A percentile compares a stretch with the other conserved stretches of the same genome.
Evolutionary conservation across 306 rosid genomes (phyloP).

Genomic region (Macrotyloma uniflorum): DNA sequence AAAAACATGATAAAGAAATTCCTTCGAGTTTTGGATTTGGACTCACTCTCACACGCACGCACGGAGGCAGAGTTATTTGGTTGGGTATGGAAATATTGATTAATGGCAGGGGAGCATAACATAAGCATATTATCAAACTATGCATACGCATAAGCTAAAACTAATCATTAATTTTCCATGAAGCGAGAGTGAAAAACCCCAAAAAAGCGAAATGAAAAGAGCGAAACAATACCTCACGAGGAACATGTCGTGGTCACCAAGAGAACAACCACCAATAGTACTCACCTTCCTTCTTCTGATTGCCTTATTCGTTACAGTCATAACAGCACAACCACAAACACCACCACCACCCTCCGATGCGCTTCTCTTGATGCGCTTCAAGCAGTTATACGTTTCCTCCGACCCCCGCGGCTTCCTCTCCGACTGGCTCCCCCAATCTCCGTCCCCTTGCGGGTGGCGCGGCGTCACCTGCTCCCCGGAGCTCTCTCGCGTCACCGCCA

Average conservation of each 20-base stretch:
- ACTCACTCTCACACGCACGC: neutral
- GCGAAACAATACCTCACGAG: slow-evolving; percentile 5
- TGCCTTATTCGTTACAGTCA: slow-evolving; percentile 11
- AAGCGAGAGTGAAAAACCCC: neutral
- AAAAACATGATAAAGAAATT: neutral
- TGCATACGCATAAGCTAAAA: no score
- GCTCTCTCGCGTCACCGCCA: slow-evolving; percentile 37
- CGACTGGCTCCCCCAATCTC: slow-evolving; percentile 46
- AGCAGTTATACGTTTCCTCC: slow-evolving; percentile 47
- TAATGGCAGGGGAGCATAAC: neutral
- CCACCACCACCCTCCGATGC: neutral
- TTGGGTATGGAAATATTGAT: neutral
- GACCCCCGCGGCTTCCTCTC: slow-evolving; percentile 59
- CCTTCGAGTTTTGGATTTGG: neutral
- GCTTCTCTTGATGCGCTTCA: slow-evolving; percentile 49
- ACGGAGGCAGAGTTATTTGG: neutral
- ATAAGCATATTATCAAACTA: neutral
- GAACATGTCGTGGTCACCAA: slow-evolving; percentile 30
- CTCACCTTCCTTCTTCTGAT: neutral
- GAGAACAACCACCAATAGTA: neutral
- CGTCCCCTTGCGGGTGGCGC: slow-evolving; percentile 53
- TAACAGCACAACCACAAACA: neutral
- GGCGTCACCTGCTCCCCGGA: slow-evolving; percentile 58
- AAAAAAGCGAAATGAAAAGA: slow-evolving; percentile 9
- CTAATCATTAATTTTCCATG: slow-evolving; percentile 14